Evolutionary conservation across 2,329 filamentous ascomycete genomes (phyloP).

Genomic region (Penicillium sp.): DNA sequence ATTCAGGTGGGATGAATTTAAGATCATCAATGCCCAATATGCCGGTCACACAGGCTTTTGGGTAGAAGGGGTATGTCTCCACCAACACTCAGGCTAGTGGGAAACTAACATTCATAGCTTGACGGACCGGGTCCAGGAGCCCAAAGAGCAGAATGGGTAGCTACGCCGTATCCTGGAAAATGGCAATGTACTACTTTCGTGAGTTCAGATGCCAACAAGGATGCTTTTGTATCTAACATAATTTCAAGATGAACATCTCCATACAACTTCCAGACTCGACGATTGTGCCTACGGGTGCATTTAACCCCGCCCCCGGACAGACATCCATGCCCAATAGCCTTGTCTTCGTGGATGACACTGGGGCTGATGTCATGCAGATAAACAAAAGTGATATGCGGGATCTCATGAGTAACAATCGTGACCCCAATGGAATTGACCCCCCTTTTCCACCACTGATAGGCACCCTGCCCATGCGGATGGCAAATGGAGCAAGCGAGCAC

Average conservation of each 20-base stretch:
- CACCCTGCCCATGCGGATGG: accelerated
- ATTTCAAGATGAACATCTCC: background rate
- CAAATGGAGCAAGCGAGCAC: accelerated
- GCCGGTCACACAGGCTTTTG: background rate
- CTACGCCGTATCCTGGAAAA: background rate
- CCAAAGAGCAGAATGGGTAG: background rate
- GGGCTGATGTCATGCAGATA: background rate
- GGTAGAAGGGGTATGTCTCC: background rate
- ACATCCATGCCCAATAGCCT: too few species aligned
- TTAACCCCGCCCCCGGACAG: too few species aligned
- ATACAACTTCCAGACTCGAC: too few species aligned
- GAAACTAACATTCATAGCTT: background rate
- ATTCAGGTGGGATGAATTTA: background rate
- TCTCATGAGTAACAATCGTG: background rate
- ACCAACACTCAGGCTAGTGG: background rate
- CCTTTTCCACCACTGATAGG: background rate
- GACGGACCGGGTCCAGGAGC: background rate
- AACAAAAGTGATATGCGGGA: background rate
- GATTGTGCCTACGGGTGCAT: too few species aligned
- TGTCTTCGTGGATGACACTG: background rate
- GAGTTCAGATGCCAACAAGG: background rate
- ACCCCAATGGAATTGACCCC: background rate
- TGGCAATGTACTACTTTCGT: accelerated
- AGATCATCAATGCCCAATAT: background rate
- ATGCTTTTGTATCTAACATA: background rate